Percentiles rank a stretch among this genome's conserved stretches.
phyloP scores from a whole-genome alignment of 2,329 filamentous ascomycete species.

The Claviceps cyperi region DNA sequence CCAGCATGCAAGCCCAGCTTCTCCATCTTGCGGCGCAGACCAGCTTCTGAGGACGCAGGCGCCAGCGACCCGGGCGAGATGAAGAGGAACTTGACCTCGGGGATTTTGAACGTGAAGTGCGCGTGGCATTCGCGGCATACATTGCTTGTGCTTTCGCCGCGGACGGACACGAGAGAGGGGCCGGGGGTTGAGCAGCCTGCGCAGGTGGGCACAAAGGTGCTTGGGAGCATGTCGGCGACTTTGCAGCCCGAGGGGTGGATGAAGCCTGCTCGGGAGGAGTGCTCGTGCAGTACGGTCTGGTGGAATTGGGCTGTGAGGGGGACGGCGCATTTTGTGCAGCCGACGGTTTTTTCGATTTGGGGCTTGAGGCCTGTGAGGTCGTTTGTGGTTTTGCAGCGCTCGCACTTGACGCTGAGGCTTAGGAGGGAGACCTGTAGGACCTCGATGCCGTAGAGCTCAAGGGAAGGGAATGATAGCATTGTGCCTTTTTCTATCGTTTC shows the following conservation, averaged over 20 bases:
- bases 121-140: conserved; percentile 68
- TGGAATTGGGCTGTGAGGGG: conserved; percentile 41
- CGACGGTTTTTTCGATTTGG: conserved; percentile 32
- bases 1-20: conserved; percentile 42
- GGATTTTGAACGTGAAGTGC: conserved; percentile 67
- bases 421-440: conserved; percentile 54
- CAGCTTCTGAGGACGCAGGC: conserved; percentile 21
- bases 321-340: conserved; percentile 45
- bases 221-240: conserved; percentile 62
- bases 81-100: conserved; percentile 62
- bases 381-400: conserved; percentile 59
- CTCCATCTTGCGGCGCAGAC: conserved; percentile 33
- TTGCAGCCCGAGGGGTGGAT: conserved; percentile 63
- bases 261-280: conserved; percentile 64
- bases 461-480: conserved; percentile 62
- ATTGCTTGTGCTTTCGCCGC: conserved; percentile 58
- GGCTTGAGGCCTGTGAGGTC: conserved; percentile 55
- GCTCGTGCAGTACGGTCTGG: conserved; percentile 55
- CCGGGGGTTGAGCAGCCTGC: conserved; percentile 57
- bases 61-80: conserved; percentile 41
- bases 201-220: conserved; percentile 68
- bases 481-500: conserved; percentile 49
- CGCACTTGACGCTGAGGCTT: conserved; percentile 60
- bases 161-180: conserved; percentile 55
- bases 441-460: conserved; percentile 67